Conservation (phyloP, 352 stramenopile genomes). For the Phytophthora vignae region DNA sequence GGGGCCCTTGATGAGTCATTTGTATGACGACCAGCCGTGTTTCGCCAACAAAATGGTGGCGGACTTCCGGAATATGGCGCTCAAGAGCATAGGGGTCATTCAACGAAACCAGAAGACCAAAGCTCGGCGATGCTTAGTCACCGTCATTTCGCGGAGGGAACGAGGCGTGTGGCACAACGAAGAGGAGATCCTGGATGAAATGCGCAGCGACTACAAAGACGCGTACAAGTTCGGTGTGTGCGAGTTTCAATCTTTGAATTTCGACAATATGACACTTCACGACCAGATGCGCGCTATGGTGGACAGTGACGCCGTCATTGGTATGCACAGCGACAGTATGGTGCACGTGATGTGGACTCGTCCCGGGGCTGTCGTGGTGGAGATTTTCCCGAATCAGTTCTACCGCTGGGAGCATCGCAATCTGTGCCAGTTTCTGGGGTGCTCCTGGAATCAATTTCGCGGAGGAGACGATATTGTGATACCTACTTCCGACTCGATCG, state of each 20-base stretch:
- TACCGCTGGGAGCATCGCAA: slow-evolving; percentile 65
- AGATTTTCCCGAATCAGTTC: slow-evolving; percentile 58
- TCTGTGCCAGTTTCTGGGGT: slow-evolving; percentile 64
- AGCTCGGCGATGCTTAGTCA: slow-evolving; percentile 30
- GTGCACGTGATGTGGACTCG: slow-evolving; percentile 69
- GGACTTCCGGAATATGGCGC: slow-evolving; percentile 18
- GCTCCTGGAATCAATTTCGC: slow-evolving; percentile 53
- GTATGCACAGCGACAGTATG: slow-evolving; percentile 74
- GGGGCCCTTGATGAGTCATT: slow-evolving; percentile 43
- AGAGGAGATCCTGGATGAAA: slow-evolving; percentile 38
- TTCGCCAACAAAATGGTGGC: slow-evolving; percentile 11
- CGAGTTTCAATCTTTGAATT: slow-evolving; percentile 56
- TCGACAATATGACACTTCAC: slow-evolving; percentile 48
- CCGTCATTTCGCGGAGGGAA: slow-evolving; percentile 52
- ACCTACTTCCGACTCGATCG: slow-evolving; percentile 37
- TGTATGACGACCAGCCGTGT: slow-evolving; percentile 49
- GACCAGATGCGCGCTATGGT: slow-evolving; percentile 63
- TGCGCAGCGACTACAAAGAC: slow-evolving; percentile 43
- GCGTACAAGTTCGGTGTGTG: slow-evolving; percentile 22
- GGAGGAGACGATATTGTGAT: slow-evolving; percentile 24
- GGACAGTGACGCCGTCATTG: slow-evolving; percentile 66
- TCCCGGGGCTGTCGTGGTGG: slow-evolving; percentile 52
- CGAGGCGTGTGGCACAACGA: slow-evolving; percentile 63
- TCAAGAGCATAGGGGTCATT: slow-evolving; percentile 26
- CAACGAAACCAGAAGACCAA: neutral